Evolutionary conservation across 2,329 filamentous ascomycete genomes (phyloP).

Genomic region (Trichophyton mentagrophytes): DNA sequence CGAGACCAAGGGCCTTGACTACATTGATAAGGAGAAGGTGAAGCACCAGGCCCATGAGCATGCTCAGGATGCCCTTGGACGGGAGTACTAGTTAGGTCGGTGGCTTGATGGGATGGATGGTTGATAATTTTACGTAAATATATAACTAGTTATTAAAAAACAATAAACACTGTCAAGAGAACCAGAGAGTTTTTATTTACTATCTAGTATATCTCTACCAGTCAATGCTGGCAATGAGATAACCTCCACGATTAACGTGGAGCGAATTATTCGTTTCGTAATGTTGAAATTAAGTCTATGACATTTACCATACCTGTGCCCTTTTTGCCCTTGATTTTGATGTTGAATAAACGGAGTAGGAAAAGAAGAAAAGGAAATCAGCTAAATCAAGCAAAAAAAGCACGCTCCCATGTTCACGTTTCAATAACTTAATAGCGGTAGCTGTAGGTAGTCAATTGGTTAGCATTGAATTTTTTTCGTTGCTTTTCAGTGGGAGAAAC

Average conservation of each 20-base stretch:
- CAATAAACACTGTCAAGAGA: too few species aligned
- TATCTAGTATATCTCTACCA: too few species aligned
- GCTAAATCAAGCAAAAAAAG: background rate
- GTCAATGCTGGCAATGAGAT: background rate
- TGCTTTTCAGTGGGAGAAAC: slow-evolving; percentile 10
- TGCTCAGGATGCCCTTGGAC: background rate
- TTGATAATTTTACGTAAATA: too few species aligned
- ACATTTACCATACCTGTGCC: slow-evolving; percentile 7
- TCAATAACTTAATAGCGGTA: slow-evolving; percentile 52
- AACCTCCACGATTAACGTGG: background rate
- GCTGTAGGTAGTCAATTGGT: slow-evolving; percentile 22
- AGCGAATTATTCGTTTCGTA: background rate
- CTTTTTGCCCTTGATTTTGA: slow-evolving; percentile 15
- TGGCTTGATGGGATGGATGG: too few species aligned
- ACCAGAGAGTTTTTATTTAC: too few species aligned
- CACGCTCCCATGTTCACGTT: slow-evolving; percentile 1
- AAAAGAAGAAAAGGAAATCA: slow-evolving; percentile 11
- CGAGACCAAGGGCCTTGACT: slow-evolving; percentile 52
- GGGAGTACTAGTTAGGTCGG: background rate
- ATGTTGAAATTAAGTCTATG: slow-evolving; percentile 3
- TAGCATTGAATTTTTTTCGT: slow-evolving; percentile 16
- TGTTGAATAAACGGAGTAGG: slow-evolving; percentile 12
- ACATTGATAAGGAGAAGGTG: background rate
- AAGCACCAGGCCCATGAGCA: background rate
- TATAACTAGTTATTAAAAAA: too few species aligned